Percentiles rank a stretch among this genome's conserved stretches.
phyloP scores from a whole-genome alignment of 495 filamentous ascomycete genomes.

The Penicillium simplicissimum region DNA sequence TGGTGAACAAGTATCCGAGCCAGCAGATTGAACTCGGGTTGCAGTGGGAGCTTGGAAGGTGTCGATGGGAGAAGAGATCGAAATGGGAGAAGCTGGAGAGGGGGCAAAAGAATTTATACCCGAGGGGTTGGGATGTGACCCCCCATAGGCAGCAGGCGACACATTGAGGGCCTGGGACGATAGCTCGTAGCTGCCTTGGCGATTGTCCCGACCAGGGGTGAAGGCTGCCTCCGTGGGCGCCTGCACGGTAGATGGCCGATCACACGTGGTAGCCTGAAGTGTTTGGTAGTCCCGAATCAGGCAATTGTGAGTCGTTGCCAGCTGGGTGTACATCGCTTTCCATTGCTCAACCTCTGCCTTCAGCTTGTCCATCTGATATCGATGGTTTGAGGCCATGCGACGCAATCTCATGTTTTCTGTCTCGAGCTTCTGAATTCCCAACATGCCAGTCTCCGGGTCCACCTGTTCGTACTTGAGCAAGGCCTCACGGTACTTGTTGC shows the following conservation, averaged over 20 bases:
- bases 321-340: background rate
- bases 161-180: background rate
- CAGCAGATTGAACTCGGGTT: background rate
- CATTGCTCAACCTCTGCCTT: slow-evolving; percentile 8
- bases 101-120: background rate
- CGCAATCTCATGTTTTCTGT: slow-evolving; percentile 8
- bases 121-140: background rate
- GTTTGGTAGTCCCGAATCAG: slow-evolving; percentile 15
- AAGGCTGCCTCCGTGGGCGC: background rate
- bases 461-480: slow-evolving; percentile 12
- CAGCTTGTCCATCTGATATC: background rate
- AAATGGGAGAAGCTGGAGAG: background rate
- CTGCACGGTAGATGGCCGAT: background rate
- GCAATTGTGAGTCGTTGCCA: slow-evolving; percentile 11
- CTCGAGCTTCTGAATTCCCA: slow-evolving; percentile 13
- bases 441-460: slow-evolving; percentile 12
- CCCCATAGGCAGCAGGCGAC: background rate
- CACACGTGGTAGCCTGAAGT: background rate
- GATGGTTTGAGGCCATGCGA: slow-evolving; percentile 6
- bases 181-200: background rate
- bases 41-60: background rate
- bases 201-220: background rate
- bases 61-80: background rate
- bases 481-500: slow-evolving; percentile 10
- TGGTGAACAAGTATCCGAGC: background rate